These are phyloP conservation scores for Dactylellina sp. DNA, from an alignment of 2,329 filamentous ascomycete species.

Conservation along the genomic window DNA sequence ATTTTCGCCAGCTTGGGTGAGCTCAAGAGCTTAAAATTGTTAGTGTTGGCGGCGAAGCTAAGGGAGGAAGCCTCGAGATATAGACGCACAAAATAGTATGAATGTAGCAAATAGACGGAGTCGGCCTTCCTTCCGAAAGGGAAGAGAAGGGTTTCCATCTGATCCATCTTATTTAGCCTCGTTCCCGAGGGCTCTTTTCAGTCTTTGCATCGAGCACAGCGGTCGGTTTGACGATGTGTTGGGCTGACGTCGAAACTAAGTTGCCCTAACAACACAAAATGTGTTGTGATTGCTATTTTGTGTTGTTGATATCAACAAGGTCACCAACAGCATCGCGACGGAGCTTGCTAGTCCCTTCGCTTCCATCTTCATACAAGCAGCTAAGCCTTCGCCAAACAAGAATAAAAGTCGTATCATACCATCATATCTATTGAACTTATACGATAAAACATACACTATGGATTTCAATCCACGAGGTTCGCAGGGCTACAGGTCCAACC, in stretches of 20 bases:
- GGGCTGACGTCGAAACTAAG: conserved; percentile 45
- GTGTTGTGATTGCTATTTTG: conserved; percentile 39
- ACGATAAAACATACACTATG: conserved; percentile 15
- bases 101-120: too few species aligned
- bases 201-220: too few species aligned
- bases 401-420: neutral
- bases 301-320: conserved; percentile 49
- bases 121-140: too few species aligned
- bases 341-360: neutral
- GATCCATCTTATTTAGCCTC: conserved; percentile 17
- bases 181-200: too few species aligned
- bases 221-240: conserved; percentile 49
- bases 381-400: neutral
- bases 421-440: neutral
- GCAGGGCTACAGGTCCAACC: conserved; percentile 45
- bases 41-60: neutral
- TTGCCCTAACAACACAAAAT: conserved; percentile 46
- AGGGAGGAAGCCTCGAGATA: neutral
- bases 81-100: neutral
- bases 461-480: conserved; percentile 54
- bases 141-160: conserved; percentile 4
- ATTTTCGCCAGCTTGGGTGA: neutral
- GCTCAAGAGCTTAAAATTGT: neutral
- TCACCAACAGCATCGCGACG: conserved; percentile 8
- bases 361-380: neutral